Evolutionary conservation across 1,284 basidiomycete genomes (phyloP).

Genomic region (Austroboletus novae-zelandiae): DNA sequence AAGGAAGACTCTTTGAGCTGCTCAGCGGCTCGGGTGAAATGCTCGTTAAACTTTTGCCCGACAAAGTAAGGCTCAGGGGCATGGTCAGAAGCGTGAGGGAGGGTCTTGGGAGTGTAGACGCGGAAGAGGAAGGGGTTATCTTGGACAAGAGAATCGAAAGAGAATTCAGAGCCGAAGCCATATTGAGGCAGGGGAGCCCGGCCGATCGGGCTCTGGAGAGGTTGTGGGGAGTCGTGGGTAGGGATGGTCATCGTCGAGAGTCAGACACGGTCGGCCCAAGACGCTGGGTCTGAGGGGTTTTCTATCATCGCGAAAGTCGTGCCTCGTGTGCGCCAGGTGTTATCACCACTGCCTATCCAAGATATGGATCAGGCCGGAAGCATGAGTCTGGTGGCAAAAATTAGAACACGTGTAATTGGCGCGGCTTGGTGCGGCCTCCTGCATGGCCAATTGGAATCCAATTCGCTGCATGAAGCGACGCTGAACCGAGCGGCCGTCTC

Average conservation of each 20-base stretch:
- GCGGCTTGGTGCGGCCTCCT: background rate
- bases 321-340: slow-evolving; percentile 35
- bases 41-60: slow-evolving; percentile 58
- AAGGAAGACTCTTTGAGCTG: slow-evolving; percentile 31
- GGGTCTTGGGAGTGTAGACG: slow-evolving; percentile 68
- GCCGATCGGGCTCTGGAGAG: slow-evolving; percentile 23
- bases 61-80: slow-evolving; percentile 57
- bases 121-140: slow-evolving; percentile 74
- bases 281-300: slow-evolving; percentile 18
- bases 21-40: slow-evolving; percentile 41
- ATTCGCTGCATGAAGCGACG: background rate
- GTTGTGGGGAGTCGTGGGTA: slow-evolving; percentile 14
- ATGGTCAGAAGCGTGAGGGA: slow-evolving; percentile 49
- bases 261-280: slow-evolving; percentile 7
- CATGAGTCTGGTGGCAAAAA: slow-evolving; percentile 12
- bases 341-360: slow-evolving; percentile 33
- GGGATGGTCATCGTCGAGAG: slow-evolving; percentile 26
- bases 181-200: slow-evolving; percentile 56
- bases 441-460: background rate
- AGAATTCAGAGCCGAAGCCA: slow-evolving; percentile 61
- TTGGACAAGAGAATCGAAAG: slow-evolving; percentile 58
- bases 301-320: slow-evolving; percentile 21
- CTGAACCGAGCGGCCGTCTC: background rate
- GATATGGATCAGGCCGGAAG: slow-evolving; percentile 4
- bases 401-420: slow-evolving; percentile 24